Evolutionary conservation across 768 basidiomycete genomes (phyloP).

Genomic region (Suillus placidus): DNA sequence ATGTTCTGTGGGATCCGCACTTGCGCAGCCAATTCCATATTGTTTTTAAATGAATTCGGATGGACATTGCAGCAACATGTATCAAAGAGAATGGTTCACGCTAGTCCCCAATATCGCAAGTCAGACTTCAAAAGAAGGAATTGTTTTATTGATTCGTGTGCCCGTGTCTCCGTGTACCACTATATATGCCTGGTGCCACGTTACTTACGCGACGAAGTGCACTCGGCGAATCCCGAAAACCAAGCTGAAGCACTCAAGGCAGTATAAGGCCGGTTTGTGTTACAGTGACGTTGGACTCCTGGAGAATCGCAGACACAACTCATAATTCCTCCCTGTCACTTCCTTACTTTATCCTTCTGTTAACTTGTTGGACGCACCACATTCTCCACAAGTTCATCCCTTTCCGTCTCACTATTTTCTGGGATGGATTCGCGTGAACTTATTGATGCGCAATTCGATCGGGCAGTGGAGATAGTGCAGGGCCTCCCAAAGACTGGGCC

Average conservation of each 20-base stretch:
- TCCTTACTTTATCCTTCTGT: neutral
- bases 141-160: too few relatives aligned
- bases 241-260: neutral
- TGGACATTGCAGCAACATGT: neutral
- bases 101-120: neutral
- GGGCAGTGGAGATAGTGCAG: slow-evolving; percentile 94
- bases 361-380: neutral
- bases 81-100: neutral
- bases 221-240: neutral
- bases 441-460: slow-evolving; percentile 86
- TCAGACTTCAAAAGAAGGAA: neutral
- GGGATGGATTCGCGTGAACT: slow-evolving; percentile 65
- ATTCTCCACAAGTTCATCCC: neutral
- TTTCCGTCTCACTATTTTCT: neutral
- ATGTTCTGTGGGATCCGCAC: neutral
- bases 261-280: neutral
- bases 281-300: neutral
- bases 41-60: neutral
- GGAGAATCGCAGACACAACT: neutral
- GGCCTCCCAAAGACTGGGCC: slow-evolving; percentile 90
- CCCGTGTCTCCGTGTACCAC: too few relatives aligned
- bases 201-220: neutral
- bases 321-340: neutral
- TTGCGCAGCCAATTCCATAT: neutral
- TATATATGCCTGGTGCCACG: too few relatives aligned